phyloP scores from a whole-genome alignment of 306 rosid species.

The Comarum palustre region DNA sequence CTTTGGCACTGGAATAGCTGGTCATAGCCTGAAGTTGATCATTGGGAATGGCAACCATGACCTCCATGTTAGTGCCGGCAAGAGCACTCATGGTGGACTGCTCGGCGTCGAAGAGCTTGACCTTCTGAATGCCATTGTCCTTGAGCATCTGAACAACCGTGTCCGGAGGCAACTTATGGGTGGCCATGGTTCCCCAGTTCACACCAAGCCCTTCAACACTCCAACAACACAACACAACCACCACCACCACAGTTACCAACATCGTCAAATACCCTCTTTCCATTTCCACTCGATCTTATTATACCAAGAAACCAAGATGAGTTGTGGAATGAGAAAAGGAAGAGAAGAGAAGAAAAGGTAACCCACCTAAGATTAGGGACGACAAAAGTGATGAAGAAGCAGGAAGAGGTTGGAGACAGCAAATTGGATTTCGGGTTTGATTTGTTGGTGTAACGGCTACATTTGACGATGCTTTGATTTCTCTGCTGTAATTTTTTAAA shows the following conservation, averaged over 20 bases:
- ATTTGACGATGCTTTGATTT: background rate
- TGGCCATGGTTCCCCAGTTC: conserved; percentile 93
- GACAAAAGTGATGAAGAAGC: too few species aligned
- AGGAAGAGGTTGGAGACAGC: too few species aligned
- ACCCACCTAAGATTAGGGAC: too few species aligned
- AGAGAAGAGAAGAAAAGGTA: too few species aligned
- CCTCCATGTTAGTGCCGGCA: conserved; percentile 72
- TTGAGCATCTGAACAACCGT: conserved; percentile 79
- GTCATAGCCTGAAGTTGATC: conserved; percentile 70
- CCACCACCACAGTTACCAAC: background rate
- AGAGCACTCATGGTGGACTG: conserved; percentile 73
- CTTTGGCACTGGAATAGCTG: conserved; percentile 52
- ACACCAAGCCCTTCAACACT: conserved; percentile 76
- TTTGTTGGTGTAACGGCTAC: background rate
- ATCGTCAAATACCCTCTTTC: background rate
- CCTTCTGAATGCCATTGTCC: conserved; percentile 82
- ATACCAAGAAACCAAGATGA: background rate
- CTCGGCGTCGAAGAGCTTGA: conserved; percentile 87
- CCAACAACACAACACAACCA: conserved; percentile 34
- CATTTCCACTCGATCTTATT: background rate
- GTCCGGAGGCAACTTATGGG: conserved; percentile 65
- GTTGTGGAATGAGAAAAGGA: background rate
- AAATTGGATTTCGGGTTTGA: too few species aligned
- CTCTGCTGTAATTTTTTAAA: too few species aligned
- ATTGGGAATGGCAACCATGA: conserved; percentile 94